A percentile compares a stretch with the other conserved stretches of the same genome.
Evolutionary conservation across 2,329 filamentous ascomycete species (phyloP).

Genomic region (Fusarium concolor): DNA sequence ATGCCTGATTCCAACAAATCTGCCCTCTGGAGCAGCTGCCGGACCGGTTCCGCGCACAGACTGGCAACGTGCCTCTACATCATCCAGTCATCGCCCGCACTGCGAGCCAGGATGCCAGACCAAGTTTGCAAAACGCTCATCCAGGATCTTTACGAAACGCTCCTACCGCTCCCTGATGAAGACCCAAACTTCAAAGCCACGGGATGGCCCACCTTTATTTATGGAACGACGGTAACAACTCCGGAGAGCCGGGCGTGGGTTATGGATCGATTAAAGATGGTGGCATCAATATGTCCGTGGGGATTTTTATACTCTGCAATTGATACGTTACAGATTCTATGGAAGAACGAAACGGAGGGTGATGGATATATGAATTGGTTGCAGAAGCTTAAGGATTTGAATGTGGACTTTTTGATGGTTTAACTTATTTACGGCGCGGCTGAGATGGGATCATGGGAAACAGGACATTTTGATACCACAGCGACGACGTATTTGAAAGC

Average conservation of each 20-base stretch:
- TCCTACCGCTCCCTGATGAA: slow-evolving; percentile 59
- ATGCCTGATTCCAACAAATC: slow-evolving; percentile 50
- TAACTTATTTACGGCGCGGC: background rate
- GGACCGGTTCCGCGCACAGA: slow-evolving; percentile 56
- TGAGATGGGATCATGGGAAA: slow-evolving; percentile 36
- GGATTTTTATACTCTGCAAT: slow-evolving; percentile 61
- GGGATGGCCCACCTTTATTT: slow-evolving; percentile 67
- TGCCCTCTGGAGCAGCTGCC: slow-evolving; percentile 51
- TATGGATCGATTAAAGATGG: slow-evolving; percentile 56
- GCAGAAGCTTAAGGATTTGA: slow-evolving; percentile 55
- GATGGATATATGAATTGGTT: slow-evolving; percentile 53
- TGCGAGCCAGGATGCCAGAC: slow-evolving; percentile 37
- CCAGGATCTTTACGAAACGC: slow-evolving; percentile 59
- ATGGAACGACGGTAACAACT: slow-evolving; percentile 62
- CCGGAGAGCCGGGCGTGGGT: slow-evolving; percentile 59
- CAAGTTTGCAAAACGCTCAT: slow-evolving; percentile 51
- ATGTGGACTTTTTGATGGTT: slow-evolving; percentile 53
- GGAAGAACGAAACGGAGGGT: slow-evolving; percentile 51
- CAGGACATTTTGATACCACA: slow-evolving; percentile 37
- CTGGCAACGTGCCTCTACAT: slow-evolving; percentile 59
- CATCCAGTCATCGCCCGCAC: slow-evolving; percentile 53
- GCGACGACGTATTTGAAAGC: slow-evolving; percentile 4
- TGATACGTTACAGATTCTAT: slow-evolving; percentile 58
- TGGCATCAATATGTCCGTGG: slow-evolving; percentile 58
- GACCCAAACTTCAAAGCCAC: slow-evolving; percentile 67